Evolutionary conservation across 176 grass and related monocot species (phyloP).

Genomic region (Elymus sibiricus): DNA sequence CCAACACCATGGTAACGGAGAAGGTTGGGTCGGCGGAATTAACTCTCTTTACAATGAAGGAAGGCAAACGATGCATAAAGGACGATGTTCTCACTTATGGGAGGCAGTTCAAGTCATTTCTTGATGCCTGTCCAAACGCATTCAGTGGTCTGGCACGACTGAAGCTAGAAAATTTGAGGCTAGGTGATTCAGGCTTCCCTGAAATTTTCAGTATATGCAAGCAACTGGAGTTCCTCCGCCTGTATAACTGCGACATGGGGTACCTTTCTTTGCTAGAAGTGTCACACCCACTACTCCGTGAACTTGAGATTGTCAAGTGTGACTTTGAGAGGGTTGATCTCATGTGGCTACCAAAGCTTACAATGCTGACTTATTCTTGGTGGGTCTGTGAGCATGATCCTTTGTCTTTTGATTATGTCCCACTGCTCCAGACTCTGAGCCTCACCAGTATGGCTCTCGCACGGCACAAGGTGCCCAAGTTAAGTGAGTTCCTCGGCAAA

Average conservation of each 20-base stretch:
- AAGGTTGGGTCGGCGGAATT: background rate
- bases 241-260: background rate
- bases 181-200: background rate
- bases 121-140: background rate
- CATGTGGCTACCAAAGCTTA: background rate
- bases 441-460: background rate
- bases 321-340: background rate
- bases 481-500: background rate
- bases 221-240: background rate
- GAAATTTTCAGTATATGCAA: background rate
- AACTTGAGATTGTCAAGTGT: background rate
- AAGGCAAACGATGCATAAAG: accelerated
- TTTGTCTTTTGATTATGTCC: background rate
- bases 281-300: background rate
- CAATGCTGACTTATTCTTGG: background rate
- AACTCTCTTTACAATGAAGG: background rate
- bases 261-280: background rate
- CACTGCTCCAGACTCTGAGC: background rate
- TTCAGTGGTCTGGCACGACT: background rate
- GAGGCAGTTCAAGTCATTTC: background rate
- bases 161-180: background rate
- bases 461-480: background rate
- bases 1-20: background rate
- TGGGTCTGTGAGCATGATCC: background rate
- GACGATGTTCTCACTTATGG: background rate